A percentile compares a stretch with the other conserved stretches of the same genome.
Evolutionary conservation across 2,329 filamentous ascomycete species (phyloP).

Genomic region (Lachnellula subtilissima): DNA sequence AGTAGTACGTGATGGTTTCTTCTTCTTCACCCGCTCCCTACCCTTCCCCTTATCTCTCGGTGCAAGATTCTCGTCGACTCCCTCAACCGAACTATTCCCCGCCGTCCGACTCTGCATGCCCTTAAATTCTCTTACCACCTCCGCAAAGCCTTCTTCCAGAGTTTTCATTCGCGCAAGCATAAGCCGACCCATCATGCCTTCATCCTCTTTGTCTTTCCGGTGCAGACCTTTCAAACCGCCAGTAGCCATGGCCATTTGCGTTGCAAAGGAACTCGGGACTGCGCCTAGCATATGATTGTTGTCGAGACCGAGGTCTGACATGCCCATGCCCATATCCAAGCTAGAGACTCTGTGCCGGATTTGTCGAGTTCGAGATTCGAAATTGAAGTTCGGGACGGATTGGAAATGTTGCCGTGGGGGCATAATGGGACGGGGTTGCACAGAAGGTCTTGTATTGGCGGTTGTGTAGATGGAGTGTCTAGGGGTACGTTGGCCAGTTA

Average conservation of each 20-base stretch:
- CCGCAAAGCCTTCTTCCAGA: constrained; percentile 82
- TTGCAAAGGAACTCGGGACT: constrained; percentile 72
- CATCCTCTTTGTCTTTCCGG: constrained; percentile 42
- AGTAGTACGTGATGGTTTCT: constrained; percentile 9
- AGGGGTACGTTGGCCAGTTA: constrained; percentile 20
- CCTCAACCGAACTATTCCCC: constrained; percentile 23
- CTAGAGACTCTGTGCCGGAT: constrained; percentile 47
- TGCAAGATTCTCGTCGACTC: constrained; percentile 9
- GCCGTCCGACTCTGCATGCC: constrained; percentile 24
- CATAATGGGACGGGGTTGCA: constrained; percentile 50
- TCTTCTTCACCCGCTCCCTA: constrained; percentile 9
- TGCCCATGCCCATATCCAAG: constrained; percentile 62
- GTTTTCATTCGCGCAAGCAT: constrained; percentile 90
- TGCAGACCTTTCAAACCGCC: constrained; percentile 50
- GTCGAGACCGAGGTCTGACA: constrained; percentile 67
- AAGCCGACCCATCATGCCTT: constrained; percentile 71
- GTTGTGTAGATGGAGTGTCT: constrained; percentile 32
- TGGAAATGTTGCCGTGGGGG: constrained; percentile 48
- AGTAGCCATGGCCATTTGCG: constrained; percentile 71
- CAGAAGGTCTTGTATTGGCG: constrained; percentile 32
- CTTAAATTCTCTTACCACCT: constrained; percentile 72
- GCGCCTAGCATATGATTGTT: constrained; percentile 58
- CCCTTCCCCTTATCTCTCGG: constrained; percentile 12
- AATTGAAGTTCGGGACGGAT: constrained; percentile 48
- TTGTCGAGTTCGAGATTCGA: constrained; percentile 14